phyloP scores from a whole-genome alignment of 2,329 filamentous ascomycete genomes.

The Paracamarosporium sp. region DNA sequence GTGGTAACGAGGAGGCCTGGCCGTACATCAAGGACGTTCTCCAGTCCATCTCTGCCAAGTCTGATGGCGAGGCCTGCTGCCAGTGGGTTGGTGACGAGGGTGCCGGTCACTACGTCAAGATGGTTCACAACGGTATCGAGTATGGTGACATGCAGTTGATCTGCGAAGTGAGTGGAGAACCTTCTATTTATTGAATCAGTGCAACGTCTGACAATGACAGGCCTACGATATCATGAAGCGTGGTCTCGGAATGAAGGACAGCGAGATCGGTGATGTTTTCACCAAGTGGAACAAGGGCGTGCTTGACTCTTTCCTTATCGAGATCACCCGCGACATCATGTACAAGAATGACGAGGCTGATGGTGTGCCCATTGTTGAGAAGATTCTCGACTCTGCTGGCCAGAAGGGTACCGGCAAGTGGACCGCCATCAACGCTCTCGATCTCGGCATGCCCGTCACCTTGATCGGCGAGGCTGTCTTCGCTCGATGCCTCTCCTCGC shows the following conservation, averaged over 20 bases:
- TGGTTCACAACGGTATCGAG: conserved; percentile 99
- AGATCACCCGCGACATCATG: conserved; percentile 98
- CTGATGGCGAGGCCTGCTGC: conserved; percentile 95
- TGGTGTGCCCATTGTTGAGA: conserved; percentile 89
- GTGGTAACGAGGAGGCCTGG: conserved; percentile 98
- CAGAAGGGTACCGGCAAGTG: conserved; percentile 99
- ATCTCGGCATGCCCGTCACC: conserved; percentile 98
- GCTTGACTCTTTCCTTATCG: conserved; percentile 95
- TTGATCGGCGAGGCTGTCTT: conserved; percentile 98
- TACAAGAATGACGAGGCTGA: conserved; percentile 94
- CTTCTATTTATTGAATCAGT: background rate
- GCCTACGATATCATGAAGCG: conserved; percentile 99
- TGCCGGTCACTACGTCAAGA: conserved; percentile 99
- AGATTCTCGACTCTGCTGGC: conserved; percentile 97
- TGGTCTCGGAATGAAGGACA: conserved; percentile 83
- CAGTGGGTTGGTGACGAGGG: conserved; percentile 99
- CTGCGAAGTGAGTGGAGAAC: conserved; percentile 75
- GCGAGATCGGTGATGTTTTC: conserved; percentile 96
- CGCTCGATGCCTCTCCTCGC: conserved; percentile 87
- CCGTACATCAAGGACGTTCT: conserved; percentile 98
- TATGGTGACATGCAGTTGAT: conserved; percentile 99
- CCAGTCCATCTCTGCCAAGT: conserved; percentile 97
- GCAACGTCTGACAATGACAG: conserved; percentile 55
- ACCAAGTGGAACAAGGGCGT: conserved; percentile 98
- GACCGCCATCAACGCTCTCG: conserved; percentile 98